A percentile compares a stretch with the other conserved stretches of the same genome.
Conservation (phyloP, 805 yeast genomes). For the Starmerella tilneyi region DNA sequence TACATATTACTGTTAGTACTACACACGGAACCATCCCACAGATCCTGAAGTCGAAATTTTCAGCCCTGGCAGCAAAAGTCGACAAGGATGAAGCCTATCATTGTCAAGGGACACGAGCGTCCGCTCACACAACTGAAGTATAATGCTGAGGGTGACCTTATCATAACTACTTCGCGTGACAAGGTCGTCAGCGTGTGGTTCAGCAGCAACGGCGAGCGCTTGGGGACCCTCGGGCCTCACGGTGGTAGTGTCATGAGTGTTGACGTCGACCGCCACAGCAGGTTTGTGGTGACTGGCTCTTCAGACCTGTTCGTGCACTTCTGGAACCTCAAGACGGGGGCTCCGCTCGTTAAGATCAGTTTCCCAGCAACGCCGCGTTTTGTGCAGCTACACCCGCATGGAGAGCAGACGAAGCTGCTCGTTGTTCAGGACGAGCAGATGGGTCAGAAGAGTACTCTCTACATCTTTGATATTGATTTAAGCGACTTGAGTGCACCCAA, state of each 20-base stretch:
- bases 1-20: background rate
- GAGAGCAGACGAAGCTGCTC: conserved; percentile 44
- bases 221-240: conserved; percentile 86
- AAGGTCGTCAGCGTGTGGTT: conserved; percentile 79
- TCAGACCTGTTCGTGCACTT: conserved; percentile 79
- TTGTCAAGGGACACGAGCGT: conserved; percentile 86
- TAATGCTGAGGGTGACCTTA: conserved; percentile 89
- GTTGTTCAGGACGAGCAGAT: conserved; percentile 84
- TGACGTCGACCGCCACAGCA: conserved; percentile 65
- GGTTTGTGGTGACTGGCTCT: conserved; percentile 71
- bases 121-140: conserved; percentile 92
- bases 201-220: conserved; percentile 88
- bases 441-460: conserved; percentile 74
- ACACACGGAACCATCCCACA: background rate
- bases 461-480: conserved; percentile 51
- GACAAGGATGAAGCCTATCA: conserved; percentile 26
- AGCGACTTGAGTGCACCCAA: conserved; percentile 39
- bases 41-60: conserved; percentile 1
- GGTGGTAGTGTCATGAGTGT: conserved; percentile 92
- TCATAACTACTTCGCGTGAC: conserved; percentile 89
- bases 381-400: conserved; percentile 74
- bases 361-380: conserved; percentile 81
- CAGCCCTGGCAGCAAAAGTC: background rate
- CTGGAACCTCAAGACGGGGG: conserved; percentile 76
- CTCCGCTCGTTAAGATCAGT: conserved; percentile 44